Percentiles rank a stretch among this genome's conserved stretches.
Conservation (phyloP, 495 filamentous ascomycete species). For the Apodospora peruviana region DNA sequence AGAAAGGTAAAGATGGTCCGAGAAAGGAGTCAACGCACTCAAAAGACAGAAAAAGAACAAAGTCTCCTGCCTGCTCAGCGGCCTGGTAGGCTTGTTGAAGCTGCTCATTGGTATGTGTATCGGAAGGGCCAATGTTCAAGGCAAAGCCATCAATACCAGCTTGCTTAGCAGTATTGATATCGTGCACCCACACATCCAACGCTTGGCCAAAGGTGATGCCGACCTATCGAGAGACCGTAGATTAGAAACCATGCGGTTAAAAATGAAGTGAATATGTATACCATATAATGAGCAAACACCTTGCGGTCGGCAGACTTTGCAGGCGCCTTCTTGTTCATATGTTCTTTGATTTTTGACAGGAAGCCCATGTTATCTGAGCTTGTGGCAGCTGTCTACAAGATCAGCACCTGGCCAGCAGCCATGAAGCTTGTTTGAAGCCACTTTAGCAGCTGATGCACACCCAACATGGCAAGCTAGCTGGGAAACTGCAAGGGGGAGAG, state of each 20-base stretch:
- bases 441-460: too few relatives aligned
- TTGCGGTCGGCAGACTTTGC: slow-evolving; percentile 2
- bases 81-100: slow-evolving; percentile 50
- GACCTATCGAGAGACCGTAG: slow-evolving; percentile 17
- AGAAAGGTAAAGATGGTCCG: neutral
- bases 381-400: neutral
- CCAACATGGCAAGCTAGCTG: too few relatives aligned
- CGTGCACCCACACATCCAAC: slow-evolving; percentile 48
- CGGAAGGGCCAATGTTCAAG: slow-evolving; percentile 56
- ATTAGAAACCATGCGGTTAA: neutral
- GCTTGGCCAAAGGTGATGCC: slow-evolving; percentile 40
- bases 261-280: slow-evolving; percentile 3
- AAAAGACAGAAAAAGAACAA: slow-evolving; percentile 66
- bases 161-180: slow-evolving; percentile 55
- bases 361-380: neutral
- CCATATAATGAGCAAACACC: slow-evolving; percentile 44
- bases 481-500: too few relatives aligned
- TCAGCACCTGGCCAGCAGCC: too few relatives aligned
- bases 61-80: slow-evolving; percentile 44
- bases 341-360: neutral
- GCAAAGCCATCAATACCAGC: slow-evolving; percentile 70
- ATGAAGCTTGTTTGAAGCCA: too few relatives aligned
- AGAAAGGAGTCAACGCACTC: slow-evolving; percentile 33
- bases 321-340: neutral
- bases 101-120: slow-evolving; percentile 45